phyloP scores from a whole-genome alignment of 2,329 filamentous ascomycete genomes.

The Hymenoscyphus albidus region DNA sequence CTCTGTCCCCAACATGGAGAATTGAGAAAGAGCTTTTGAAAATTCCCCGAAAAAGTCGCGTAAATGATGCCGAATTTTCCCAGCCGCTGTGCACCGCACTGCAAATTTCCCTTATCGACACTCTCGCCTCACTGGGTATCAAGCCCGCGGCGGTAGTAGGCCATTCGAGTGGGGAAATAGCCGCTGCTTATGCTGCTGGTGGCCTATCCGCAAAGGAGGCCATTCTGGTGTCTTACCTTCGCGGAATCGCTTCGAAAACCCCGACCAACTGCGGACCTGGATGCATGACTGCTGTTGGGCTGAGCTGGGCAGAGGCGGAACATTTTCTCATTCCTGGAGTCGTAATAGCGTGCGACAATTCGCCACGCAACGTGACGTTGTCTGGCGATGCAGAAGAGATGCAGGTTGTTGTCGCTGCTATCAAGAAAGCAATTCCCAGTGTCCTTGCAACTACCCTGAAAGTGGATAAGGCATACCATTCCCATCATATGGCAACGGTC shows the following conservation, averaged over 20 bases:
- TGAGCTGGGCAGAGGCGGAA: conserved; percentile 24
- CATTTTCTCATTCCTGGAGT: conserved; percentile 14
- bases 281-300: conserved; percentile 45
- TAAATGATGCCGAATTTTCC: conserved; percentile 15
- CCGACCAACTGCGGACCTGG: conserved; percentile 31
- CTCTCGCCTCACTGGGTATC: conserved; percentile 27
- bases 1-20: neutral
- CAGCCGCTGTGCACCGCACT: conserved; percentile 25
- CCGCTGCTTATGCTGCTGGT: conserved; percentile 41
- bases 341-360: conserved; percentile 31
- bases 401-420: neutral
- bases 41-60: conserved; percentile 23
- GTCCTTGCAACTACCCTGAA: conserved; percentile 35
- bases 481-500: conserved; percentile 25
- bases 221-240: conserved; percentile 43
- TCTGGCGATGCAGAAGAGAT: conserved; percentile 14
- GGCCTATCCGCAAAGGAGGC: conserved; percentile 33
- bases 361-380: conserved; percentile 23
- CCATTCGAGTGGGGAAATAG: conserved; percentile 44
- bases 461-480: conserved; percentile 42
- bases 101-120: conserved; percentile 22
- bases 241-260: conserved; percentile 13
- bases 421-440: conserved; percentile 19
- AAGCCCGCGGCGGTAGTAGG: conserved; percentile 36
- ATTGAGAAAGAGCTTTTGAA: conserved; percentile 38